Evolutionary conservation across 805 yeast species (phyloP), one percentile per base, ranked within the genome.

Genomic region (Metschnikowia corniflorae): DNA sequence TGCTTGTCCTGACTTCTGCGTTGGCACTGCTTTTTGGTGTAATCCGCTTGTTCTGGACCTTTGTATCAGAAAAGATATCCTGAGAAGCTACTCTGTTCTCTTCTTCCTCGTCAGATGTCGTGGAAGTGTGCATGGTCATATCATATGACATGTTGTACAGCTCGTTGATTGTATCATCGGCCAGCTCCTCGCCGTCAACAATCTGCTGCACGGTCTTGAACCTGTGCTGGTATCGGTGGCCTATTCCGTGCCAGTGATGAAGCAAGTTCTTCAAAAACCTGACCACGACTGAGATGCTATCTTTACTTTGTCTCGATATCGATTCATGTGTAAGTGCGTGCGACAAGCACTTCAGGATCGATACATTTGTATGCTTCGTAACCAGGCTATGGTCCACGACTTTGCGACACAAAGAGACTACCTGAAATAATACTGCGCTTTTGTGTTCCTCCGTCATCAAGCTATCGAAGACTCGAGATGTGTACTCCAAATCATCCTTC

Each of bases 321-420:
- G 57, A 35, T 46, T 74, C 75, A 29, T 81, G 81, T 38, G 81
- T 71, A 21, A 83, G 47, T 10, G 82, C 70, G 14, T 80, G 77
- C 7, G 75, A 65, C 28, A 81, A 50, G 17, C 75, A 61, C 44
- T 67, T 71, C 29, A 81, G 60, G 16, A 75, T 44, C 5, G 71
- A 51, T 7, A 50, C 35, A 10, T 68, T 42, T 9, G 61, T 59
- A 26, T 50, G 53, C n/a, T 31, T 33, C 6, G 52, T 47, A 16
- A 29, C 20, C 25, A 22, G 17, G 22, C 49, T 20, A 29, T 64
- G 58, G 3, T 52, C 42, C n/a, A 75, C 51, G 9, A 77, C 60
- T 10, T 62, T 58, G n/a, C 40, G 25, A 41, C 61, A 58, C 22
- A 66, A 47, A 12, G 63, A 54, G 28, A 75, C 61, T 7, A 80